Percentiles rank a stretch among this genome's conserved stretches.
Evolutionary conservation across 78 protist genomes (phyloP).

Genomic region (Chrysochromulina tobinii): DNA sequence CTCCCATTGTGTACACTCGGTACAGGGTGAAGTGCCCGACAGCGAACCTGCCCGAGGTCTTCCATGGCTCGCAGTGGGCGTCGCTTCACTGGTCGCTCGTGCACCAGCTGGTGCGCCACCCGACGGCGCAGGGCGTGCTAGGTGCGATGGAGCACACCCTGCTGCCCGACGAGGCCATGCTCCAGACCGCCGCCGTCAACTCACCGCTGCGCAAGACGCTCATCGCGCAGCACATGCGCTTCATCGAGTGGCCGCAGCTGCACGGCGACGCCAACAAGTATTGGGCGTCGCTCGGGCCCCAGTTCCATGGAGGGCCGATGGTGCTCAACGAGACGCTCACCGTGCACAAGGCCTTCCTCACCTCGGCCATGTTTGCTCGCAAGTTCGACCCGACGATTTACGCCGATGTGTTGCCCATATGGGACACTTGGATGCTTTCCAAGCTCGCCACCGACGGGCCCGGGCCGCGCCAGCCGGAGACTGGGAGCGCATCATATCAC

Average conservation of each 20-base stretch:
- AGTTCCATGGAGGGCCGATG: constrained; percentile 29
- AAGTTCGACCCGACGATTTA: neutral
- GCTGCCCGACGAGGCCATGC: constrained; percentile 31
- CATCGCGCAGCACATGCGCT: constrained; percentile 2
- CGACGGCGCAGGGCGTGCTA: neutral
- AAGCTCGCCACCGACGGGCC: neutral
- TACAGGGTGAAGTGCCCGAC: neutral
- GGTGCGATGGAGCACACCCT: constrained; percentile 15
- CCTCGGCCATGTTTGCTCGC: neutral
- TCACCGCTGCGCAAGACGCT: neutral
- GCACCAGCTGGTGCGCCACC: neutral
- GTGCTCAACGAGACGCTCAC: neutral
- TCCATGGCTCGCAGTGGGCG: constrained; percentile 12
- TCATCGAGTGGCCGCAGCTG: constrained; percentile 22
- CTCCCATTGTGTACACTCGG: neutral
- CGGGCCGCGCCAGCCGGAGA: neutral
- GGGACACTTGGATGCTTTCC: neutral
- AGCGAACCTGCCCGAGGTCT: neutral
- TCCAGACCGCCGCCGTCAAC: neutral
- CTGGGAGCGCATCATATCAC: neutral
- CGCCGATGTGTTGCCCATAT: neutral
- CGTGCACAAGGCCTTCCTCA: neutral
- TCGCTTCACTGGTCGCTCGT: neutral
- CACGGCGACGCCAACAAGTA: constrained; percentile 30
- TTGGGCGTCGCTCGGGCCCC: constrained; percentile 10